These are phyloP conservation scores for Jamesozyma lodderae DNA, from an alignment of 805 yeast genomes.

Conservation along the genomic window DNA sequence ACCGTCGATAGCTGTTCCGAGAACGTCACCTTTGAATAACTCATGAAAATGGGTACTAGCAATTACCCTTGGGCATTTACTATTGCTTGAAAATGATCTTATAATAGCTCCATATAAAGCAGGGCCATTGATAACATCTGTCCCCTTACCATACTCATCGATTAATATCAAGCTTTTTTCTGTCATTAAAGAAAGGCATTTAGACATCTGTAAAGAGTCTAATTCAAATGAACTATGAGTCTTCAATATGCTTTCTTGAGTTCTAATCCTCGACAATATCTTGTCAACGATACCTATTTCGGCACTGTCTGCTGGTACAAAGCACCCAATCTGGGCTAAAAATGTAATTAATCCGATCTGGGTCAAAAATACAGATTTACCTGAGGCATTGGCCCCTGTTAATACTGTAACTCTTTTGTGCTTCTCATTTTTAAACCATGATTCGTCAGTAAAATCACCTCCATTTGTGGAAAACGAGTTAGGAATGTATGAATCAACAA, in stretches of 20 bases:
- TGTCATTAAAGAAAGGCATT: conserved; percentile 34
- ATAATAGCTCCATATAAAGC: conserved; percentile 36
- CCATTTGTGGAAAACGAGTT: conserved; percentile 33
- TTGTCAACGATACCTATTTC: conserved; percentile 40
- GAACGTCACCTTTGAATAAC: conserved; percentile 25
- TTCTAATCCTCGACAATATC: conserved; percentile 37
- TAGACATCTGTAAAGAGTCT: conserved; percentile 39
- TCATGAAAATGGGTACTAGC: conserved; percentile 40
- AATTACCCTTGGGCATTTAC: conserved; percentile 24
- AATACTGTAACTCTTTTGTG: conserved; percentile 31
- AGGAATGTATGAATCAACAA: conserved; percentile 33
- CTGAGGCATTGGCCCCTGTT: conserved; percentile 45
- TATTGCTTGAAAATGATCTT: conserved; percentile 13
- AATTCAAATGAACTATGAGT: conserved; percentile 42
- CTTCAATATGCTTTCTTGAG: conserved; percentile 34
- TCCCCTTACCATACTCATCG: conserved; percentile 50
- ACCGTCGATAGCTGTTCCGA: conserved; percentile 13
- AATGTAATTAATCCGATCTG: conserved; percentile 42
- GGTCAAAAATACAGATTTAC: conserved; percentile 43
- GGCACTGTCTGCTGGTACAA: conserved; percentile 43
- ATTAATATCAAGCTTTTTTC: conserved; percentile 37
- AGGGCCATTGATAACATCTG: conserved; percentile 40
- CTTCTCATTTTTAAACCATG: conserved; percentile 10
- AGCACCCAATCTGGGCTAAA: conserved; percentile 47
- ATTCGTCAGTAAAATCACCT: conserved; percentile 8